Evolutionary conservation across 2,329 filamentous ascomycete species (phyloP).

Genomic region (Fusarium sp.): DNA sequence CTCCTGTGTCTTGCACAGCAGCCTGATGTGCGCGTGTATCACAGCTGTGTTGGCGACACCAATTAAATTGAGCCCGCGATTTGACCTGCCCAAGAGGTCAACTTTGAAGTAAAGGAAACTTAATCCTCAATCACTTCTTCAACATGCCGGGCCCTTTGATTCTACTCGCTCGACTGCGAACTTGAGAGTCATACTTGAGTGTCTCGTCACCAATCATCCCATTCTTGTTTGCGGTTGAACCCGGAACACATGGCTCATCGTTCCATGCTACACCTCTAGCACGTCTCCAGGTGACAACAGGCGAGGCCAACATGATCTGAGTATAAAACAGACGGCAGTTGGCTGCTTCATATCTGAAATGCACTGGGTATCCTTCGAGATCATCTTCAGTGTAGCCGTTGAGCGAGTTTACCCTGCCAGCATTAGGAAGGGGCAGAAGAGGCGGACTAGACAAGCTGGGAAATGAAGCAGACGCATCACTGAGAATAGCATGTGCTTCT

Average conservation of each 20-base stretch:
- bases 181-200: slow-evolving; percentile 31
- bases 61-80: too few species aligned
- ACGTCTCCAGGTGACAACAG: slow-evolving; percentile 62
- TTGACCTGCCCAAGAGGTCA: too few species aligned
- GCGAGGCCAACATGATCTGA: slow-evolving; percentile 61
- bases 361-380: slow-evolving; percentile 49
- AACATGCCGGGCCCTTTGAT: slow-evolving; percentile 35
- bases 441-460: slow-evolving; percentile 30
- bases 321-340: slow-evolving; percentile 72
- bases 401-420: slow-evolving; percentile 37
- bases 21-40: too few species aligned
- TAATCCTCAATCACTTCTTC: slow-evolving; percentile 1
- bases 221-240: slow-evolving; percentile 34
- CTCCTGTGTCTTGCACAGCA: too few species aligned
- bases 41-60: too few species aligned
- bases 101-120: too few species aligned
- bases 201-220: slow-evolving; percentile 32
- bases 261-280: slow-evolving; percentile 34
- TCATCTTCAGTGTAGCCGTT: slow-evolving; percentile 39
- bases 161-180: slow-evolving; percentile 35
- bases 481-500: slow-evolving; percentile 11
- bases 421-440: slow-evolving; percentile 51
- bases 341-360: slow-evolving; percentile 70
- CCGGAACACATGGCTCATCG: slow-evolving; percentile 29
- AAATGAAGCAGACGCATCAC: slow-evolving; percentile 19